Conservation (phyloP, 768 basidiomycete genomes). For the Lactifluus subvellereus region DNA sequence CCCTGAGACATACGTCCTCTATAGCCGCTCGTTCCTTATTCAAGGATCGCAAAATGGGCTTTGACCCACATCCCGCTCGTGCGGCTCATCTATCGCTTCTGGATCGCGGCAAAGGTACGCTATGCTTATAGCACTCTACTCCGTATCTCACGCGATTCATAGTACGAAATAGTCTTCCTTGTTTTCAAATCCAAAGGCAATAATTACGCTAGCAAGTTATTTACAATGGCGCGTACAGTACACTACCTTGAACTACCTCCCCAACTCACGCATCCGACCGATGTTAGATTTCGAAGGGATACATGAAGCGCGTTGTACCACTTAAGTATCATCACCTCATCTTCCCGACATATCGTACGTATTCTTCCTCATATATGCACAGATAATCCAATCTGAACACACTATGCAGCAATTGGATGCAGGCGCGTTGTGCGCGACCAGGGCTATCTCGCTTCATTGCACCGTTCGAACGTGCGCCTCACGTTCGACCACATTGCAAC, state of each 20-base stretch:
- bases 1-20: background rate
- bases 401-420: constrained; percentile 45
- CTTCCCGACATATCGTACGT: constrained; percentile 48
- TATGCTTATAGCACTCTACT: background rate
- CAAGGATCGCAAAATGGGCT: constrained; percentile 41
- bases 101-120: constrained; percentile 42
- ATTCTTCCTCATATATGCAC: background rate
- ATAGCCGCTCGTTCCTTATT: constrained; percentile 35
- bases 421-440: constrained; percentile 58
- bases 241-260: background rate
- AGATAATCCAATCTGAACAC: background rate
- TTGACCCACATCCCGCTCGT: constrained; percentile 48
- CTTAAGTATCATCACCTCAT: constrained; percentile 27
- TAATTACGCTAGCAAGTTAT: background rate
- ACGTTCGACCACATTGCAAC: constrained; percentile 44
- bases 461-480: constrained; percentile 47
- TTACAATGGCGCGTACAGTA: background rate
- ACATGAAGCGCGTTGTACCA: constrained; percentile 44
- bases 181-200: constrained; percentile 6
- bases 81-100: constrained; percentile 41
- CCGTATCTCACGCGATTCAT: background rate
- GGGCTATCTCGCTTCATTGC: constrained; percentile 46
- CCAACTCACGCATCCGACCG: background rate
- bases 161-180: constrained; percentile 1
- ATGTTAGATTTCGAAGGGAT: constrained; percentile 35